Conservation (phyloP, 805 yeast species). For the Candida palmyrensis region DNA sequence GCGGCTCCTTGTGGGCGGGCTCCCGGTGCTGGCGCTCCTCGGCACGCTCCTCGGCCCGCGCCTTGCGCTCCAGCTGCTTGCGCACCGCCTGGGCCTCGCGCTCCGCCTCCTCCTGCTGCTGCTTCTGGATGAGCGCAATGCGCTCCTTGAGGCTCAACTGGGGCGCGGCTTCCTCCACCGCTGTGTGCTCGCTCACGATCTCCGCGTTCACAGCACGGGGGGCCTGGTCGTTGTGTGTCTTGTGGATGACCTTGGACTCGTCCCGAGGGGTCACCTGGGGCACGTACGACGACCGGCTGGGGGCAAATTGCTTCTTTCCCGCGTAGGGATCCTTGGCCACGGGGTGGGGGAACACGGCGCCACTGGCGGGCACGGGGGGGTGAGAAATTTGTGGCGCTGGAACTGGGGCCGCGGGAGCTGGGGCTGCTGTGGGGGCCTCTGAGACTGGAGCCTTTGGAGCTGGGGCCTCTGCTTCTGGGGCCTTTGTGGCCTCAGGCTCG, state of each 20-base stretch:
- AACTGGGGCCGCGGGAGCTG: neutral
- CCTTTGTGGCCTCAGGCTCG: conserved; percentile 3
- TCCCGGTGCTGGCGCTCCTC: conserved; percentile 22
- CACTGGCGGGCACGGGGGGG: conserved; percentile 10
- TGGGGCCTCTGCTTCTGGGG: neutral
- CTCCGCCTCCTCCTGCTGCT: conserved; percentile 76
- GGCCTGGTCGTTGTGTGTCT: conserved; percentile 14
- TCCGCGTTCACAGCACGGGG: conserved; percentile 13
- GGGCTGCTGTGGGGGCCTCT: conserved; percentile 4
- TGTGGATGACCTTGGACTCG: conserved; percentile 25
- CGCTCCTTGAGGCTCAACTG: conserved; percentile 82
- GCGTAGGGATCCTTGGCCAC: conserved; percentile 40
- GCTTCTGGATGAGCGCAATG: conserved; percentile 75
- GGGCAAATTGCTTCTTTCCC: conserved; percentile 52
- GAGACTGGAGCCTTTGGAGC: conserved; percentile 3
- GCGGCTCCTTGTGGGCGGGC: conserved; percentile 1
- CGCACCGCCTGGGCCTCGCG: conserved; percentile 56
- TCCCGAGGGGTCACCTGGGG: conserved; percentile 43
- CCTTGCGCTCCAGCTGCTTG: conserved; percentile 48
- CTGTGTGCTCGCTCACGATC: conserved; percentile 21
- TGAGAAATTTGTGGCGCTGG: neutral
- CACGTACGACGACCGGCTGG: conserved; percentile 57
- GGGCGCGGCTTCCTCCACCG: conserved; percentile 49
- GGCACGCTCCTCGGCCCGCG: conserved; percentile 21
- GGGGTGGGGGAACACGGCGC: conserved; percentile 20